Evolutionary conservation across 352 stramenopile species (phyloP).

Genomic region (Globisporangium parvum): DNA sequence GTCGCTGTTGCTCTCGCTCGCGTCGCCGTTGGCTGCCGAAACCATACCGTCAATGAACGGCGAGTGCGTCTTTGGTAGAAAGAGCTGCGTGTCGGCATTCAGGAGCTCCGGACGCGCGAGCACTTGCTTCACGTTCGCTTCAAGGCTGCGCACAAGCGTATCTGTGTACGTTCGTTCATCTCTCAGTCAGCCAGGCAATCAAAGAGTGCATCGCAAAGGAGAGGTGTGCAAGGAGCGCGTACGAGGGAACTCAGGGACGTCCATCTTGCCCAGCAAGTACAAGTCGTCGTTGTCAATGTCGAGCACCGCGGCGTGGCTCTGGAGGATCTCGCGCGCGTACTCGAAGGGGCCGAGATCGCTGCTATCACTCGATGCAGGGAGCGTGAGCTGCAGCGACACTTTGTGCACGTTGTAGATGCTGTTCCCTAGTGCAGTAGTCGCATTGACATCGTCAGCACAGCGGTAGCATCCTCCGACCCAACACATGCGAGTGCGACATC

Average conservation of each 20-base stretch:
- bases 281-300: conserved; percentile 69
- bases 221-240: conserved; percentile 12
- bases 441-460: too few species aligned
- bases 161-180: conserved; percentile 23
- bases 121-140: conserved; percentile 34
- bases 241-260: conserved; percentile 68
- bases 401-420: conserved; percentile 67
- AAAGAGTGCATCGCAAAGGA: too few species aligned
- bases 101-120: conserved; percentile 29
- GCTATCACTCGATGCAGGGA: conserved; percentile 5
- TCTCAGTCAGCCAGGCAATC: too few species aligned
- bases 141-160: conserved; percentile 41
- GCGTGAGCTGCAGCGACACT: conserved; percentile 33
- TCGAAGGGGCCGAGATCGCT: conserved; percentile 3
- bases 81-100: conserved; percentile 46
- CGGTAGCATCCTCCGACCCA: too few species aligned
- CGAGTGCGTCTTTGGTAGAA: conserved; percentile 19
- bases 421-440: conserved; percentile 27
- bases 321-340: conserved; percentile 41
- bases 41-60: conserved; percentile 30
- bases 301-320: conserved; percentile 43
- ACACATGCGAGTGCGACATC: too few species aligned
- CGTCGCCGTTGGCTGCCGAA: background rate
- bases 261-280: conserved; percentile 53
- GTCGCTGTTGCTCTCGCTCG: background rate